These are phyloP conservation scores for Conticribra weissflogii DNA, from an alignment of 108 stramenopile species.

Conservation along the genomic window DNA sequence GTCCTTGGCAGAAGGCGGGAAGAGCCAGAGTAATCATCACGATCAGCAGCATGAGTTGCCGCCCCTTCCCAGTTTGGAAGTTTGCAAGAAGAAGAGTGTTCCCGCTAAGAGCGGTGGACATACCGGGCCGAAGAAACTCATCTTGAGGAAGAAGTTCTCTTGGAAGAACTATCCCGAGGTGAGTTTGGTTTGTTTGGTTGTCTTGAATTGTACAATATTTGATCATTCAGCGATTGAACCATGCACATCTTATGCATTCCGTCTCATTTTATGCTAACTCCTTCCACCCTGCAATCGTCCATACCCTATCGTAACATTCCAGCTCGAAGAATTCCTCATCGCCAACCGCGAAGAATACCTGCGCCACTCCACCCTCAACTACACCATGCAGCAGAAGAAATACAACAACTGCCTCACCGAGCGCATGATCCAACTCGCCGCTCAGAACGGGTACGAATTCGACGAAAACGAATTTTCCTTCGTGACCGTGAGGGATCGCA, in stretches of 20 bases:
- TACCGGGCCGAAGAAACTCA: slow-evolving; percentile 30
- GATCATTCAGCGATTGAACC: not conserved
- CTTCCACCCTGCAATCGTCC: not conserved
- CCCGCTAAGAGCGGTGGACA: not conserved
- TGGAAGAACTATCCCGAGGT: slow-evolving; percentile 93
- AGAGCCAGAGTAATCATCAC: not conserved
- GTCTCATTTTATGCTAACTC: too few relatives aligned
- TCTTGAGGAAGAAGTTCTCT: slow-evolving; percentile 82
- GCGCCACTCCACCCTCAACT: slow-evolving; percentile 83
- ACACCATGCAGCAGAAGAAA: slow-evolving; percentile 87
- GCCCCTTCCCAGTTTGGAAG: slow-evolving; percentile 1
- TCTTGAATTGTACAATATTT: not conserved
- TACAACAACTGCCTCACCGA: slow-evolving; percentile 90
- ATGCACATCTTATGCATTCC: not conserved
- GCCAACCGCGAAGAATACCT: slow-evolving; percentile 87
- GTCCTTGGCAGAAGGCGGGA: slow-evolving; percentile 36
- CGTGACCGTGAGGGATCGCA: slow-evolving; percentile 86
- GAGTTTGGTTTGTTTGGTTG: slow-evolving; percentile 18
- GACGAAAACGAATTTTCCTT: slow-evolving; percentile 84
- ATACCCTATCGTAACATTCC: not conserved
- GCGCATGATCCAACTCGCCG: slow-evolving; percentile 72
- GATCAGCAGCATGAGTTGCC: not conserved
- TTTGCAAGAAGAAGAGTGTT: not conserved
- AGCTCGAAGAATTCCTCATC: slow-evolving; percentile 51
- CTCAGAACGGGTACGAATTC: slow-evolving; percentile 68